These are phyloP conservation scores for Athelia psychrophila DNA, from an alignment of 1,284 basidiomycete species.

Conservation along the genomic window DNA sequence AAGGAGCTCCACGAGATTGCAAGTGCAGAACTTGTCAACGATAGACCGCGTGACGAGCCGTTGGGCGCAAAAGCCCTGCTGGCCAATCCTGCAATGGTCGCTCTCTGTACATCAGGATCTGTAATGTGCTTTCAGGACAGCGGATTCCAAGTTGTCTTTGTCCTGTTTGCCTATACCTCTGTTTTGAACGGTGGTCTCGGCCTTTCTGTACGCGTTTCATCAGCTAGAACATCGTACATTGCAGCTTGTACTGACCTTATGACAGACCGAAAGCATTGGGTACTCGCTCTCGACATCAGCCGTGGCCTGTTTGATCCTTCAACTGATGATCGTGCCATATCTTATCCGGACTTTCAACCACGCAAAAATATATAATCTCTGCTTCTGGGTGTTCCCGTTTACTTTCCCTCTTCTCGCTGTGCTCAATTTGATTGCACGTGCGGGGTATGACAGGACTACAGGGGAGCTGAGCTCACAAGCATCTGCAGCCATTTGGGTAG, in stretches of 20 bases:
- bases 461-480: constrained; percentile 17
- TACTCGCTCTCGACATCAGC: constrained; percentile 49
- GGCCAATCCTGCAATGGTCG: constrained; percentile 48
- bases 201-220: constrained; percentile 43
- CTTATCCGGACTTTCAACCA: constrained; percentile 41
- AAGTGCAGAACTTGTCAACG: background rate
- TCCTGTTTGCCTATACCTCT: constrained; percentile 63
- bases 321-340: constrained; percentile 44
- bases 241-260: background rate
- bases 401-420: constrained; percentile 42
- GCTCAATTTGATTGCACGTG: constrained; percentile 38
- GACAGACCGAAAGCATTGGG: constrained; percentile 59
- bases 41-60: constrained; percentile 17
- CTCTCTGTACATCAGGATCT: constrained; percentile 52
- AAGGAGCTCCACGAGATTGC: constrained; percentile 15
- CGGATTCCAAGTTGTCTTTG: constrained; percentile 65
- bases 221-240: background rate
- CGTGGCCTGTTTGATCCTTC: constrained; percentile 38
- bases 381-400: constrained; percentile 46
- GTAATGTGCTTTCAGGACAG: constrained; percentile 54
- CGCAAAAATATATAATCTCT: constrained; percentile 42
- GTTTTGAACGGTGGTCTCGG: constrained; percentile 53
- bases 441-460: constrained; percentile 21
- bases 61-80: constrained; percentile 36
- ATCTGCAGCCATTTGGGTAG: constrained; percentile 36